phyloP scores from a whole-genome alignment of 352 stramenopile species.

The Globisporangium viniferum region DNA sequence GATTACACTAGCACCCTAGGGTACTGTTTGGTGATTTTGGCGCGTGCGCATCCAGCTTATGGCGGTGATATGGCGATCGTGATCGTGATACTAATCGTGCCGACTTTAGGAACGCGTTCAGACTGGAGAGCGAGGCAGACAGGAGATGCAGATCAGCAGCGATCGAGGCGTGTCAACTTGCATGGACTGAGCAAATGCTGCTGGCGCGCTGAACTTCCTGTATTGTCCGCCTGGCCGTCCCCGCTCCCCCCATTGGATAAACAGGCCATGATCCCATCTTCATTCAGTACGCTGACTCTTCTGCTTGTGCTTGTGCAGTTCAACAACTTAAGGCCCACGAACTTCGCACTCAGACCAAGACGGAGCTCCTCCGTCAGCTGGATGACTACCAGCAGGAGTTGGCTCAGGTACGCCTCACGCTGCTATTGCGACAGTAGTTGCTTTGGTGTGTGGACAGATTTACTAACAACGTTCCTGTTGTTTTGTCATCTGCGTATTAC shows the following conservation, averaged over 20 bases:
- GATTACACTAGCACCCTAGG: too few relatives aligned
- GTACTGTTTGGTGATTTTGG: neutral
- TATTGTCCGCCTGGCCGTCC: neutral
- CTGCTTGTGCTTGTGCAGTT: slow-evolving; percentile 31
- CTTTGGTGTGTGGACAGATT: neutral
- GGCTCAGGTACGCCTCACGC: slow-evolving; percentile 45
- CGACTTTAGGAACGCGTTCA: neutral
- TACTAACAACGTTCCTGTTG: neutral
- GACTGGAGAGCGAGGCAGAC: neutral
- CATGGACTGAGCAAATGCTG: neutral
- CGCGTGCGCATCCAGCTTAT: neutral
- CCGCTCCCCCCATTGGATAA: neutral
- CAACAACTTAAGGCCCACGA: slow-evolving; percentile 97
- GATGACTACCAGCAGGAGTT: slow-evolving; percentile 98
- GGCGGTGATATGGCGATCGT: neutral
- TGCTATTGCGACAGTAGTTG: neutral
- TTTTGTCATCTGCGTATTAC: neutral
- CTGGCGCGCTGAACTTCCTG: neutral
- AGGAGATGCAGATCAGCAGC: neutral
- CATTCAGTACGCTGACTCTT: neutral
- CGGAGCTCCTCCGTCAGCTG: slow-evolving; percentile 97
- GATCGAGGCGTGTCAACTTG: neutral
- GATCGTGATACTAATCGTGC: neutral
- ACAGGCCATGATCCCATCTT: neutral
- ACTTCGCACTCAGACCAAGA: slow-evolving; percentile 96